A percentile compares a stretch with the other conserved stretches of the same genome.
Conservation (phyloP, 2,329 filamentous ascomycete genomes). For the Geosmithia putterillii region DNA sequence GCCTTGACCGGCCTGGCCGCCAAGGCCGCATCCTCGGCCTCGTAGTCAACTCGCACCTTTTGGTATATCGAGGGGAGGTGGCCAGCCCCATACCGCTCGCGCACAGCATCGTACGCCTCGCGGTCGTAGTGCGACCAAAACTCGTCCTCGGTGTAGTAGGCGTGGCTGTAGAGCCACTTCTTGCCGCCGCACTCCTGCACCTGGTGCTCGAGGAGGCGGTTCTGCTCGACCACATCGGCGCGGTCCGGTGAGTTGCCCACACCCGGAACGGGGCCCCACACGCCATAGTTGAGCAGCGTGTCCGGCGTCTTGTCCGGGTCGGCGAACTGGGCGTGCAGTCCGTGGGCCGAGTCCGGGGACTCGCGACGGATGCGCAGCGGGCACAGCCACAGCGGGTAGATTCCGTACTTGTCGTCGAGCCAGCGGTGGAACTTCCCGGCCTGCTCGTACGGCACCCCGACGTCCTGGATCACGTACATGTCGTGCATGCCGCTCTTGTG, state of each 20-base stretch:
- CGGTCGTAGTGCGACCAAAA: slow-evolving; percentile 56
- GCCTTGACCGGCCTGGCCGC: slow-evolving; percentile 13
- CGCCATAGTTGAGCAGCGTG: slow-evolving; percentile 46
- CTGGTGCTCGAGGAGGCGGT: slow-evolving; percentile 47
- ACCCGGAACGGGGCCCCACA: slow-evolving; percentile 41
- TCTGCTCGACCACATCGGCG: slow-evolving; percentile 35
- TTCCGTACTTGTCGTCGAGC: slow-evolving; percentile 28
- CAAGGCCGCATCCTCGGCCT: slow-evolving; percentile 16
- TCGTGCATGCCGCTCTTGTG: slow-evolving; percentile 49
- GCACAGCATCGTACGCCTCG: slow-evolving; percentile 43
- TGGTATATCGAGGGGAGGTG: slow-evolving; percentile 54
- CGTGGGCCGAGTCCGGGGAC: slow-evolving; percentile 26
- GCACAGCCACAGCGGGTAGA: slow-evolving; percentile 46
- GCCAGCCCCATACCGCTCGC: slow-evolving; percentile 44
- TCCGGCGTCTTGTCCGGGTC: slow-evolving; percentile 16
- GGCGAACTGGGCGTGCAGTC: slow-evolving; percentile 33
- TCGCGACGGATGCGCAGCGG: slow-evolving; percentile 33
- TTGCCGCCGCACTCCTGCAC: slow-evolving; percentile 48
- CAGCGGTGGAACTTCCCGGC: slow-evolving; percentile 33
- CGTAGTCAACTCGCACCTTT: slow-evolving; percentile 45
- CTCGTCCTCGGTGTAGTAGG: slow-evolving; percentile 54
- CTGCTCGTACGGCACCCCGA: slow-evolving; percentile 34
- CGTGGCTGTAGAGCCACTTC: slow-evolving; percentile 61
- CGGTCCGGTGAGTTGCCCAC: no score
- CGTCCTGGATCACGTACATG: slow-evolving; percentile 53